Evolutionary conservation across 345 rosid genomes (phyloP), one percentile per base, ranked within the genome.

Genomic region (Arabis hirsuta): DNA sequence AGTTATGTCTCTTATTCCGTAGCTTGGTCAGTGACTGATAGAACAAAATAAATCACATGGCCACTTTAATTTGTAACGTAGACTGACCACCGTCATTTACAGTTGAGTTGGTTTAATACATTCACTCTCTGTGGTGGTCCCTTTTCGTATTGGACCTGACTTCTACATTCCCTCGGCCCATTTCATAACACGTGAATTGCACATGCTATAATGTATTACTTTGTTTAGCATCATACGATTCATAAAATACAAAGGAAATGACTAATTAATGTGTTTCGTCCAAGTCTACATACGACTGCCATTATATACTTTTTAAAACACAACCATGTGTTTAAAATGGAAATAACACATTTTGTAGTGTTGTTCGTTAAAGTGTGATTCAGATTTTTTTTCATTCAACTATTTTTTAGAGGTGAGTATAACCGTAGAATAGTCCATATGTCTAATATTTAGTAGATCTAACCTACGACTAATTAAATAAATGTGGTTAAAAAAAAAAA

Each of bases 71-170:
- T 55, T 52, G 42, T 62, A 69, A 76, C 3, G 20, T 61, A 4
- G 79, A 68, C 69, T 20, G 71, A 69, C 75, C 75, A 62, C 74
- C 79, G 79, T 58, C 71, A 53, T 55, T 69, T 62, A 27, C 56
- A 39, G 74, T 68, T 75, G 64, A 53, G 69, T 53, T 53, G 58
- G 74, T 61, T 76, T 76, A 63, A 51, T 59, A 63, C 53, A 69
- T 31, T 5, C 3, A 34, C 38, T 34, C 36, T 6, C 38, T 34
- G 38, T 34, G 38, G 38, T 69, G 79, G 79, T 76, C 75, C 75
- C 52, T 55, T 68, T 46, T 74, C 9, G 0, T 11, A 3, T 51
- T 61, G 45, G 57, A 71, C 60, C 75, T 76, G 12, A 36, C 9
- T 36, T 44, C 69, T 4, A 34, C 34, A 55, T 27, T 38, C 39